Percentiles rank a stretch among this genome's conserved stretches.
Evolutionary conservation across 176 grass and related monocot genomes (phyloP).

Genomic region (Themeda triandra): DNA sequence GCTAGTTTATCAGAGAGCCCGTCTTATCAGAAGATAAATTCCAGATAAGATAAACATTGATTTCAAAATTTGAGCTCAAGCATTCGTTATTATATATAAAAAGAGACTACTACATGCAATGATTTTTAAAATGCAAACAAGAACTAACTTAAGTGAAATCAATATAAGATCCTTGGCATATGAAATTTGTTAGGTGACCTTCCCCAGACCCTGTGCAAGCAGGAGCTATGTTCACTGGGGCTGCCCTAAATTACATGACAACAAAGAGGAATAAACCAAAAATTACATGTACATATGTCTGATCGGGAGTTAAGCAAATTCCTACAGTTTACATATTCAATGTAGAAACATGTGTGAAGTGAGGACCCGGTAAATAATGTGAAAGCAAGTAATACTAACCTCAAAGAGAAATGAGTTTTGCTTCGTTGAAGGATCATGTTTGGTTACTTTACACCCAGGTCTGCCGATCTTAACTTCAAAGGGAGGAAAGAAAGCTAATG

Average conservation of each 20-base stretch:
- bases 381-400: constrained; percentile 33
- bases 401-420: constrained; percentile 88
- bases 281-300: not conserved
- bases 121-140: constrained; percentile 3
- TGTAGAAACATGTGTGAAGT: not conserved
- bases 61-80: not conserved
- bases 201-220: no score
- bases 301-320: not conserved
- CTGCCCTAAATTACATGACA: not conserved
- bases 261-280: not conserved
- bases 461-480: constrained; percentile 89
- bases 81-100: not conserved
- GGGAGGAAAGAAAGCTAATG: constrained; percentile 19
- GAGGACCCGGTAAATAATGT: not conserved
- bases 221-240: no score
- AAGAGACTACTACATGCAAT: not conserved
- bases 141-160: constrained; percentile 15
- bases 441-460: constrained; percentile 68
- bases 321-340: constrained; percentile 1
- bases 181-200: constrained; percentile 18
- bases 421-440: constrained; percentile 79
- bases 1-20: not conserved
- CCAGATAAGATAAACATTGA: not conserved
- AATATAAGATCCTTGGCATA: constrained; percentile 10
- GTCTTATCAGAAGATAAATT: not conserved